phyloP scores from a whole-genome alignment of 2,329 filamentous ascomycete genomes.

The Hypoxylon sp. region DNA sequence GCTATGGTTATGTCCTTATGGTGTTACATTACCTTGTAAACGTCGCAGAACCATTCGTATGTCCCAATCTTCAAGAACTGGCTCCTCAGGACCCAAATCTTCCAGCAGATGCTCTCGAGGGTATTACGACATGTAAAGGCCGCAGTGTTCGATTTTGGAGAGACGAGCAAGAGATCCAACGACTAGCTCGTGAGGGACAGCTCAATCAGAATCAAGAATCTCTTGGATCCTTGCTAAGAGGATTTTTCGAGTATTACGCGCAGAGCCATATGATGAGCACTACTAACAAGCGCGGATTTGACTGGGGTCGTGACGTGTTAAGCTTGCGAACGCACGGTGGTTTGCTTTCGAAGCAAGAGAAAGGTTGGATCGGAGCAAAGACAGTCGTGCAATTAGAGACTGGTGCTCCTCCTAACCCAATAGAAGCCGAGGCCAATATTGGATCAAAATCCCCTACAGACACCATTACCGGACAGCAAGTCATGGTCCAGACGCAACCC shows the following conservation, averaged over 20 bases:
- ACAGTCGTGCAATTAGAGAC: slow-evolving; percentile 72
- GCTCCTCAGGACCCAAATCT: slow-evolving; percentile 59
- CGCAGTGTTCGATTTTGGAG: slow-evolving; percentile 84
- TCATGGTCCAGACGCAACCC: slow-evolving; percentile 20
- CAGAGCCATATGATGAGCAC: slow-evolving; percentile 70
- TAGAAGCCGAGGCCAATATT: slow-evolving; percentile 33
- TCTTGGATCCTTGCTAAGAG: slow-evolving; percentile 79
- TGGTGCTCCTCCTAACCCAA: slow-evolving; percentile 49
- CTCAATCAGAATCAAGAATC: slow-evolving; percentile 79
- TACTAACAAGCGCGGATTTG: slow-evolving; percentile 72
- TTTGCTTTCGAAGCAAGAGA: slow-evolving; percentile 79
- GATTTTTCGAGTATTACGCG: slow-evolving; percentile 92
- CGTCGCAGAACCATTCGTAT: slow-evolving; percentile 82
- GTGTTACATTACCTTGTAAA: slow-evolving; percentile 92
- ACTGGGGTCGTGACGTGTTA: slow-evolving; percentile 85
- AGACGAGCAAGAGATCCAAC: slow-evolving; percentile 77
- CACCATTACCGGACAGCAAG: slow-evolving; percentile 20
- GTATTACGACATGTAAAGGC: slow-evolving; percentile 70
- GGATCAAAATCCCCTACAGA: slow-evolving; percentile 45
- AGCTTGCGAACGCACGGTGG: slow-evolving; percentile 82
- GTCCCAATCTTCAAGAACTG: slow-evolving; percentile 82
- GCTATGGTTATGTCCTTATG: slow-evolving; percentile 94
- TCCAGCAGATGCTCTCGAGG: slow-evolving; percentile 57
- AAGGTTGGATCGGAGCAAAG: slow-evolving; percentile 89
- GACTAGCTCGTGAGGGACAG: slow-evolving; percentile 69